These are phyloP conservation scores for Fusarium sp. DNA, from an alignment of 2,329 filamentous ascomycete genomes.

Conservation along the genomic window DNA sequence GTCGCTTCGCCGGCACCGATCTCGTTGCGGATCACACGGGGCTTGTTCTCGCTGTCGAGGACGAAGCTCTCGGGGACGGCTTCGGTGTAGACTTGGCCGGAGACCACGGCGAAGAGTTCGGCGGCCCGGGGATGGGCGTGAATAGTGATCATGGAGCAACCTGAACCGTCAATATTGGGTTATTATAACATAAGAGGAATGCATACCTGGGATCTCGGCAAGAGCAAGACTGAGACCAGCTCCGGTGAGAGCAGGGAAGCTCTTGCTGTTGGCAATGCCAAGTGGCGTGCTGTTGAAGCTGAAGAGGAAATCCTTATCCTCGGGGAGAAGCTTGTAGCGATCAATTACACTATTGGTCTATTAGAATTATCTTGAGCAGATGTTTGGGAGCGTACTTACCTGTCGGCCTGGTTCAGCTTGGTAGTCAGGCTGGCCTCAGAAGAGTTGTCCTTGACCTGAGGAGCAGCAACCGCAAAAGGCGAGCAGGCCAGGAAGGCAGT, in stretches of 20 bases:
- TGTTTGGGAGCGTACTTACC: slow-evolving; percentile 35
- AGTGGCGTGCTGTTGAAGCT: slow-evolving; percentile 54
- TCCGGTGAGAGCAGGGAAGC: slow-evolving; percentile 66
- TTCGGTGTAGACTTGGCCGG: slow-evolving; percentile 61
- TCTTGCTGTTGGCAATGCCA: slow-evolving; percentile 64
- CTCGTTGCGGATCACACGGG: slow-evolving; percentile 55
- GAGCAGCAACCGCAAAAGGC: slow-evolving; percentile 46
- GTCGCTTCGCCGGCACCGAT: slow-evolving; percentile 59
- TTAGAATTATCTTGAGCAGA: neutral
- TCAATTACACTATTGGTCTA: slow-evolving; percentile 48
- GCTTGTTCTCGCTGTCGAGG: slow-evolving; percentile 47
- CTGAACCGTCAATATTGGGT: slow-evolving; percentile 24
- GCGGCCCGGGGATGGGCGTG: slow-evolving; percentile 65
- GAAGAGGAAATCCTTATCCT: slow-evolving; percentile 60
- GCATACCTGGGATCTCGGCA: slow-evolving; percentile 57
- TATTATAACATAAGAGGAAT: accelerated
- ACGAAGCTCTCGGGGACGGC: slow-evolving; percentile 64
- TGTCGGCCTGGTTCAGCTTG: slow-evolving; percentile 54
- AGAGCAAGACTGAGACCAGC: slow-evolving; percentile 62
- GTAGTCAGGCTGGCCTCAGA: slow-evolving; percentile 48
- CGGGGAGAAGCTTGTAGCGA: slow-evolving; percentile 56
- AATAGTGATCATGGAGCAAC: slow-evolving; percentile 66
- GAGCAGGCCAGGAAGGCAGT: slow-evolving; percentile 55
- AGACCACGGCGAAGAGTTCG: slow-evolving; percentile 63
- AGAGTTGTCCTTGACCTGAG: slow-evolving; percentile 3